Evolutionary conservation across 345 rosid species (phyloP).

Genomic region (Arabis hirsuta): DNA sequence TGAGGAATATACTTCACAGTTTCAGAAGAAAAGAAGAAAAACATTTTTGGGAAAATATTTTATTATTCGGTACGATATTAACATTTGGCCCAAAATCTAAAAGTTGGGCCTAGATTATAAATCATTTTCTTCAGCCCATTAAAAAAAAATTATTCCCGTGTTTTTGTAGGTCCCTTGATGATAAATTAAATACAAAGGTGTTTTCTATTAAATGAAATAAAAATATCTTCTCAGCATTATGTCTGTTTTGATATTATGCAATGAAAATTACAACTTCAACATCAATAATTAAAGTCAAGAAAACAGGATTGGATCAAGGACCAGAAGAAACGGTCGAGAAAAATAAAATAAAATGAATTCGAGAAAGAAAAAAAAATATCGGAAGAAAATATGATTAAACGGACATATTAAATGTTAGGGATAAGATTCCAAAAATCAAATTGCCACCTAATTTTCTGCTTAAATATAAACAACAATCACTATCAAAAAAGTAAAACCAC

Average conservation of each 20-base stretch:
- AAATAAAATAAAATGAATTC: background rate
- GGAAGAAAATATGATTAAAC: background rate
- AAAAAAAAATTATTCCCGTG: background rate
- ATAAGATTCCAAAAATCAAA: conserved; percentile 39
- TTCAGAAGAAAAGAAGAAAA: background rate
- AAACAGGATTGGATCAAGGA: conserved; percentile 4
- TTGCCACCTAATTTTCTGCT: conserved; percentile 39
- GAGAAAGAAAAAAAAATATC: background rate
- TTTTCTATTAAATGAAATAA: background rate
- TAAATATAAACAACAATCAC: conserved; percentile 31
- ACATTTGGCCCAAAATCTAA: conserved; percentile 2
- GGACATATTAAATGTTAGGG: conserved; percentile 4
- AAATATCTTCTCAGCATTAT: conserved; percentile 23
- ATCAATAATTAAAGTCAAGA: conserved; percentile 19
- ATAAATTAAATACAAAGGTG: background rate
- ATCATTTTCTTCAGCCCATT: background rate
- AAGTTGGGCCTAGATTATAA: background rate
- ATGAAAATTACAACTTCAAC: conserved; percentile 16
- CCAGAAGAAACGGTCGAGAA: conserved; percentile 24
- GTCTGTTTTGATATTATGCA: background rate
- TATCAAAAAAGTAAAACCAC: conserved; percentile 43
- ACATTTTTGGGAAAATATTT: background rate
- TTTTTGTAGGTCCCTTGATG: conserved; percentile 11
- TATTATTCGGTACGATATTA: background rate
- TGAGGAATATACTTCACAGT: background rate